Evolutionary conservation across 768 basidiomycete species (phyloP).

Genomic region (Serendipita sp.): DNA sequence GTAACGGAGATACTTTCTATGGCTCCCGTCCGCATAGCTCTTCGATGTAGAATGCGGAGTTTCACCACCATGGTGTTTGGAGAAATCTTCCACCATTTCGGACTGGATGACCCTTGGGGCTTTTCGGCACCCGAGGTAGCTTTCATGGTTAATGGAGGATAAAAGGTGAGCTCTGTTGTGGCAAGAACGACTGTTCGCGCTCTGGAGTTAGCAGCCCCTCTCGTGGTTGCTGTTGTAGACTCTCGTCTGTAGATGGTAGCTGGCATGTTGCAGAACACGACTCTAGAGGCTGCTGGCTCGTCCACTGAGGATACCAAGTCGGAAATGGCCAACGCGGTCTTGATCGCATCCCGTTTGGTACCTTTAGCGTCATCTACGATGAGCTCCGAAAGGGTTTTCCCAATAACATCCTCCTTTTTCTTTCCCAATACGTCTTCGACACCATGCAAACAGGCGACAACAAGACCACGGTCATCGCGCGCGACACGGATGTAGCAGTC

Average conservation of each 20-base stretch:
- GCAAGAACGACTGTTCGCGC: neutral
- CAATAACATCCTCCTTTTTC: slow-evolving; percentile 20
- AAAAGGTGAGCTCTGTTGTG: neutral
- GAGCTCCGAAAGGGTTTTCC: slow-evolving; percentile 12
- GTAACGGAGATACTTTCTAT: neutral
- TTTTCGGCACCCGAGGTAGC: neutral
- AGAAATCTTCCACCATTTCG: neutral
- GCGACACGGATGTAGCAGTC: neutral
- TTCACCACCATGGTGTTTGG: neutral
- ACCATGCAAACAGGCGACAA: slow-evolving; percentile 21
- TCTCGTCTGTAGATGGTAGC: neutral
- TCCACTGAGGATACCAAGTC: neutral
- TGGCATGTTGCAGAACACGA: neutral
- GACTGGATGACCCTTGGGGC: neutral
- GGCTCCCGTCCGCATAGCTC: neutral
- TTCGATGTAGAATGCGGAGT: neutral
- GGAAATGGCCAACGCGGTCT: neutral
- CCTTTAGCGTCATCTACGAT: neutral
- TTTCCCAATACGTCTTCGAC: slow-evolving; percentile 18
- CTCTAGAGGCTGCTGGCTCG: neutral
- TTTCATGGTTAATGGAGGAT: neutral
- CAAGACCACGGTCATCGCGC: slow-evolving; percentile 19
- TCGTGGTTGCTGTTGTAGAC: neutral
- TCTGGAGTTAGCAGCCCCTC: neutral
- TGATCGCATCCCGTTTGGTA: slow-evolving; percentile 2